phyloP scores from a whole-genome alignment of 257 asterid genomes.

The Jacaranda copaia region DNA sequence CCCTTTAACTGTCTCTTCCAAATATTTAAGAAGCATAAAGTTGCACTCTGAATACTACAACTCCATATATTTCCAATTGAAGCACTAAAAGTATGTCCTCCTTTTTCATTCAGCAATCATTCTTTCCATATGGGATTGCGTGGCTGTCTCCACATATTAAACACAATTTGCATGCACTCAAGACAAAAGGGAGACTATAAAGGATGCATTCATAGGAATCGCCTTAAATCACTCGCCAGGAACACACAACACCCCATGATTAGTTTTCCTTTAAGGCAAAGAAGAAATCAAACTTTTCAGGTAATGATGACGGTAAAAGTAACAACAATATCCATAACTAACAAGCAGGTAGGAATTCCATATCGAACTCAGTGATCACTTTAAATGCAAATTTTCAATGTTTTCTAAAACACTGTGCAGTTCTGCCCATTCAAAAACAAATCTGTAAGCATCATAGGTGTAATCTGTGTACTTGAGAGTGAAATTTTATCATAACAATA shows the following conservation, averaged over 20 bases:
- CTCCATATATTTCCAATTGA: neutral
- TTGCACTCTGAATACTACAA: neutral
- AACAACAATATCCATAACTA: neutral
- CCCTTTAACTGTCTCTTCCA: neutral
- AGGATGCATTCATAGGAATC: neutral
- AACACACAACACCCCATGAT: neutral
- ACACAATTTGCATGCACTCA: slow-evolving; percentile 1
- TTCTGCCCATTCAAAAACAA: neutral
- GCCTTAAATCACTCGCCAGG: neutral
- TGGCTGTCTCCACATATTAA: neutral
- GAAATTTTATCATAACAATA: neutral
- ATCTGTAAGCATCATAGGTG: neutral
- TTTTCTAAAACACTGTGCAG: neutral
- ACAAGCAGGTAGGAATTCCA: neutral
- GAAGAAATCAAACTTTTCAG: neutral
- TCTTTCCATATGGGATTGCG: neutral
- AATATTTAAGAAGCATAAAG: slow-evolving; percentile 2
- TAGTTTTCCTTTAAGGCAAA: neutral
- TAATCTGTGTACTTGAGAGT: neutral
- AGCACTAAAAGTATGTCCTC: neutral
- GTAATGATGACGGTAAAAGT: neutral
- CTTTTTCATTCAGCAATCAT: neutral
- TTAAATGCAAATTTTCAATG: neutral
- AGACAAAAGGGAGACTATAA: neutral
- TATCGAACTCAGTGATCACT: neutral